Evolutionary conservation across 192 early-diverging fungal genomes (phyloP).

Genomic region (Pilaira anomala): DNA sequence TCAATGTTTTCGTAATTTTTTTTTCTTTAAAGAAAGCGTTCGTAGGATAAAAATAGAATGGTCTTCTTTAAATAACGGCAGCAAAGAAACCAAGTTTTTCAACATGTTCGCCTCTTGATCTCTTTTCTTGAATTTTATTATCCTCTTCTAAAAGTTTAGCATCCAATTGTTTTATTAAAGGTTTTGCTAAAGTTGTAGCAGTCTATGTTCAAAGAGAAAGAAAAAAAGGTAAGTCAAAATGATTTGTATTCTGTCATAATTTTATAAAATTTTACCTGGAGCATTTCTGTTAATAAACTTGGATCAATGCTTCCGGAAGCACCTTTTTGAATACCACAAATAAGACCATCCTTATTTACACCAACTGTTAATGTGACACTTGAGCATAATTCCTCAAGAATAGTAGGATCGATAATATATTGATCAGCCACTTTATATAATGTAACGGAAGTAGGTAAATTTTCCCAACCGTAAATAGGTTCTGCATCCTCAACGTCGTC

Average conservation of each 20-base stretch:
- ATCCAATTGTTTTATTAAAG: conserved; percentile 48
- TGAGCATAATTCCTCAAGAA: conserved; percentile 86
- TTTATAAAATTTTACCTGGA: conserved; percentile 47
- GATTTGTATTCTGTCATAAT: neutral
- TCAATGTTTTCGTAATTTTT: too few relatives aligned
- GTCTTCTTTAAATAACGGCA: conserved; percentile 26
- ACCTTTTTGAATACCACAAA: conserved; percentile 88
- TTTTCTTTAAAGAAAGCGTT: too few relatives aligned
- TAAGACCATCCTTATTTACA: conserved; percentile 74
- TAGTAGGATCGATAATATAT: conserved; percentile 84
- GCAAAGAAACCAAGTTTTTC: conserved; percentile 62
- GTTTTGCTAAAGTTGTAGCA: conserved; percentile 45
- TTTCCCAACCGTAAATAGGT: conserved; percentile 68
- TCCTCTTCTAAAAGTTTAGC: conserved; percentile 48
- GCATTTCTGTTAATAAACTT: conserved; percentile 74
- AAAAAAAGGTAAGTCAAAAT: neutral
- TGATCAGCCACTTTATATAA: conserved; percentile 84
- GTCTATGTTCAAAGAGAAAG: conserved; percentile 23
- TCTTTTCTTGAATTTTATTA: conserved; percentile 38
- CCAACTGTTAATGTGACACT: conserved; percentile 75
- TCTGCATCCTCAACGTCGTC: conserved; percentile 87
- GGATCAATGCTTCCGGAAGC: conserved; percentile 74
- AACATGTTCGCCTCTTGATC: conserved; percentile 38
- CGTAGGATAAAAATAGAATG: neutral
- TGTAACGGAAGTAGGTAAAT: conserved; percentile 82